Conservation (phyloP, 352 stramenopile genomes). For the Pythium rishiriense region DNA sequence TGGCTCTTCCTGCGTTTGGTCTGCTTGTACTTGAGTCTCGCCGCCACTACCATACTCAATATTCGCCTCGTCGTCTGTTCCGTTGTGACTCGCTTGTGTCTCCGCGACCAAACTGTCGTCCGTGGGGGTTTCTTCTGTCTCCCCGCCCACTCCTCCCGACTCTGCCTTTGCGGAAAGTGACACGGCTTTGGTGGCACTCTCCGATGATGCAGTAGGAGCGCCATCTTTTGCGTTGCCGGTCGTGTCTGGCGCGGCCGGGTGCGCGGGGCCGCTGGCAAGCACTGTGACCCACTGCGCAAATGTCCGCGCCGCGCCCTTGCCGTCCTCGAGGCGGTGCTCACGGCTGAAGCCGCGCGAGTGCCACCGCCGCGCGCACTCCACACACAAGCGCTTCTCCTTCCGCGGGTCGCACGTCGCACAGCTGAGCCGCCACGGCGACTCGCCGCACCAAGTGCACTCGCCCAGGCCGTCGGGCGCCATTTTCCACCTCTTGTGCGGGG, state of each 20-base stretch:
- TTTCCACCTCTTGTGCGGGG: not conserved
- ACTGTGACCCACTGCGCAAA: slow-evolving; percentile 27
- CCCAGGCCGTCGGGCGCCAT: slow-evolving; percentile 1
- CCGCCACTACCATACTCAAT: slow-evolving; percentile 14
- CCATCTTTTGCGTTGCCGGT: not conserved
- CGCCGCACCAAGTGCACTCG: slow-evolving; percentile 40
- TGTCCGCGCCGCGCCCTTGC: slow-evolving; percentile 18
- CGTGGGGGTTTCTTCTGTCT: not conserved
- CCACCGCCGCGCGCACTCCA: slow-evolving; percentile 35
- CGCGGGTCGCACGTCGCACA: slow-evolving; percentile 41
- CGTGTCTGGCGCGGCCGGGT: not conserved
- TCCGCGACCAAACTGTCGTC: slow-evolving; percentile 12
- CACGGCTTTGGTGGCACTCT: not conserved
- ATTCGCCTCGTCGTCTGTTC: not conserved
- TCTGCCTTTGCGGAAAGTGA: not conserved
- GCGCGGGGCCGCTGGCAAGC: not conserved
- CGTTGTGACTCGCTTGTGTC: not conserved
- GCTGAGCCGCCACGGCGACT: slow-evolving; percentile 33
- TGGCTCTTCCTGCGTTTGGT: slow-evolving; percentile 14
- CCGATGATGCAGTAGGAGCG: not conserved
- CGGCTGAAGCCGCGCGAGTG: slow-evolving; percentile 41
- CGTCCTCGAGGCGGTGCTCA: slow-evolving; percentile 33
- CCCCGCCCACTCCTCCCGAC: too few species aligned
- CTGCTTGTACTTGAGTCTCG: not conserved
- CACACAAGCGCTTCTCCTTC: slow-evolving; percentile 30